Evolutionary conservation across 164 flowering plant genomes (phyloP), one percentile per base, ranked within the genome.

Genomic region (Vitis rotundifolia): DNA sequence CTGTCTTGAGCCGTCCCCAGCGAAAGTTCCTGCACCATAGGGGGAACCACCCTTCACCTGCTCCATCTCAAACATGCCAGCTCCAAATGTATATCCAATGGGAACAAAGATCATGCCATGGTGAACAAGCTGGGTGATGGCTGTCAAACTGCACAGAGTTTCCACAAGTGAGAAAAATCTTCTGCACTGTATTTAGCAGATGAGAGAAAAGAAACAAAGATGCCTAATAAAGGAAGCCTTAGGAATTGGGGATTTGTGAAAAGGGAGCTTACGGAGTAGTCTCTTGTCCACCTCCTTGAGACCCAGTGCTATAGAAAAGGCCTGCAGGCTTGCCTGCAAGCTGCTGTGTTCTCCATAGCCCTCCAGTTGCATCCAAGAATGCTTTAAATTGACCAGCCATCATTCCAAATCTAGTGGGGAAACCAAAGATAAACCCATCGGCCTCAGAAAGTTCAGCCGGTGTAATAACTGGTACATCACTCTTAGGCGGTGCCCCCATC

Each of bases 391-490:
- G 91, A 14, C 86, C 86, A 58, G 89, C 79, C 91, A 87, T 87
- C 89, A 85, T 84, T 19, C 91, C 91, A 66, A 82, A 87, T 75
- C 91, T 82, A n/a, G 91, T 87, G n/a, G 91, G 91, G 77, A 87
- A 87, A 1, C 91, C 91, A 9, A 86, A 80, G 18, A 87, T 71
- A 18, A 87, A 14, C 0, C 88, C 91, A 71, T 87, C 91, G n/a
- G 91, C 91, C 61, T 86, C 89, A 49, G 84, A 66, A 31, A 87
- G 87, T 29, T 87, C 86, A 64, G 31, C 48, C 2, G 91, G 83
- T 31, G 76, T 67, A 53, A 87, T 87, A 51, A 81, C 62, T 5
- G 89, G 91, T 0, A 69, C 84, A 63, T 83, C 88, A 66, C 86
- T 75, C 85, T 88, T 88, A 22, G 90, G 83, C 48, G 90, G 87